Conservation (phyloP, 495 filamentous ascomycete genomes). For the Hypoxylon crocopeplum region DNA sequence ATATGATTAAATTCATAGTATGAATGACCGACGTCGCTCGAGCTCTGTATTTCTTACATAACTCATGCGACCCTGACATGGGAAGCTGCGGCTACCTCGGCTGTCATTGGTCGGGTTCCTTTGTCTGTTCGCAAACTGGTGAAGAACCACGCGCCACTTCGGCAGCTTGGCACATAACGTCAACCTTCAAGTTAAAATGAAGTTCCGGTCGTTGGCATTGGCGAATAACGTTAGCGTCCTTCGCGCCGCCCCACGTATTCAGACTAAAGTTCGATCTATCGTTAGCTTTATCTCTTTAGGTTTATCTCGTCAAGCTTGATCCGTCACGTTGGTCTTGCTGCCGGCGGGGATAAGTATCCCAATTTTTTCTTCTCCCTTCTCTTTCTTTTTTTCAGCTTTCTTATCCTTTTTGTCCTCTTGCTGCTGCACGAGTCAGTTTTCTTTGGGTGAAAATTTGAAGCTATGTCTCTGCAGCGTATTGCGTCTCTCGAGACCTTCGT, state of each 20-base stretch:
- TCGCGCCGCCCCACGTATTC: conserved; percentile 3
- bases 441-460: conserved; percentile 1
- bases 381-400: neutral
- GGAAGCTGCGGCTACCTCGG: neutral
- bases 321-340: conserved; percentile 10
- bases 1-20: neutral
- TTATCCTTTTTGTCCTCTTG: neutral
- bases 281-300: conserved; percentile 23
- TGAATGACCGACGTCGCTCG: conserved; percentile 20
- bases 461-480: conserved; percentile 60
- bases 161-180: conserved; percentile 31
- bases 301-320: conserved; percentile 10
- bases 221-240: conserved; percentile 4
- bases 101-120: conserved; percentile 18
- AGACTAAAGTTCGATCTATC: conserved; percentile 6
- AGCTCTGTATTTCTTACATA: conserved; percentile 14
- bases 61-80: conserved; percentile 15
- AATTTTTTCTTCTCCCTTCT: neutral
- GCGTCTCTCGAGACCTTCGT: conserved; percentile 59
- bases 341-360: conserved; percentile 23
- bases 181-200: neutral
- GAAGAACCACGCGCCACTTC: neutral
- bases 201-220: conserved; percentile 6
- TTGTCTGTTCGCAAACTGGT: neutral
- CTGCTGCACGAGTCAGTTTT: conserved; percentile 14